A percentile compares a stretch with the other conserved stretches of the same genome.
These are phyloP conservation scores for Tripidium arundinaceum DNA, from an alignment of 202 grass and related monocot species.

Conservation along the genomic window DNA sequence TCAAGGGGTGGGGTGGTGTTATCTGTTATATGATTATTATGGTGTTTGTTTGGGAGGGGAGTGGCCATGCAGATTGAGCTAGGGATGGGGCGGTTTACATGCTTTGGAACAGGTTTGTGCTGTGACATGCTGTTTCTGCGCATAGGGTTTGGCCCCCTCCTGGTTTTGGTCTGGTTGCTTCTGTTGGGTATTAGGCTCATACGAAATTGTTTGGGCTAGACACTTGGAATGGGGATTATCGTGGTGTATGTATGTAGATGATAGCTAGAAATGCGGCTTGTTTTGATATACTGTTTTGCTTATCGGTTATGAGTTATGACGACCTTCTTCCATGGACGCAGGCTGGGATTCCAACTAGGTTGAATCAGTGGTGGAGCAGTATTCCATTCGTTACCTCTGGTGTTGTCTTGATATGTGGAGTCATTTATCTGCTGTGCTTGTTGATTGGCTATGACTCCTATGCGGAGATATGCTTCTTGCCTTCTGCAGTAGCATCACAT, in stretches of 20 bases:
- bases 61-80: not conserved
- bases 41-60: not conserved
- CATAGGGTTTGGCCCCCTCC: not conserved
- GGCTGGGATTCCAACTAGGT: constrained; percentile 79
- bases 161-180: not conserved
- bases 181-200: not conserved
- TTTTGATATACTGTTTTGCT: not conserved
- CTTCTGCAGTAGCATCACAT: constrained; percentile 55
- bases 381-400: constrained; percentile 87
- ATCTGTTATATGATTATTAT: not conserved
- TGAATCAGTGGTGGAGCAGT: constrained; percentile 86
- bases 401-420: constrained; percentile 57
- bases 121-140: not conserved
- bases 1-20: not conserved
- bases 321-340: constrained; percentile 21
- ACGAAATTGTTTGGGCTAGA: not conserved
- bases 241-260: not conserved
- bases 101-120: not conserved
- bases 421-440: constrained; percentile 80
- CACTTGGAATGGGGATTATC: not conserved
- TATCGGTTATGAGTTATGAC: not conserved
- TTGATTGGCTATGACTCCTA: constrained; percentile 94
- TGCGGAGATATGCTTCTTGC: constrained; percentile 82
- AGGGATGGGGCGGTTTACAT: not conserved
- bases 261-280: not conserved